phyloP scores from a whole-genome alignment of 345 rosid genomes.

The Lepidium africanum region DNA sequence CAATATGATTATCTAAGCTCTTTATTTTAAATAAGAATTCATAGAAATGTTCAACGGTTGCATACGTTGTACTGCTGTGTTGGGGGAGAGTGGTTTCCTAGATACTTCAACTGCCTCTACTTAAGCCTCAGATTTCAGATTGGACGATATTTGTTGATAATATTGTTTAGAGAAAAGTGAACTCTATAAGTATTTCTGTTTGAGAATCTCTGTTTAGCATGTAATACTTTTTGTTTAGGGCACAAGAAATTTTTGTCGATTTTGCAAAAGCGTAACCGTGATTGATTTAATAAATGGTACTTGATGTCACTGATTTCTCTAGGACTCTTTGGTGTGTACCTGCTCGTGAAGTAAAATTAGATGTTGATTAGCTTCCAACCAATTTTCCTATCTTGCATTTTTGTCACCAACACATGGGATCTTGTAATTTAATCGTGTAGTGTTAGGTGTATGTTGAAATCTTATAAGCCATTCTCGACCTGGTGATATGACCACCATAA shows the following conservation, averaged over 20 bases:
- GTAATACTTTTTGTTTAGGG: neutral
- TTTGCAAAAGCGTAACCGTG: neutral
- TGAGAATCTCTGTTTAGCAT: neutral
- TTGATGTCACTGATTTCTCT: neutral
- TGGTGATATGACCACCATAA: neutral
- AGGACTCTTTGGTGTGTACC: neutral
- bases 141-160: neutral
- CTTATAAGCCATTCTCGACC: neutral
- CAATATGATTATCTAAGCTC: neutral
- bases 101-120: neutral
- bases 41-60: neutral
- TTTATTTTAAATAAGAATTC: neutral
- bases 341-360: neutral
- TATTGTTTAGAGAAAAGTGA: neutral
- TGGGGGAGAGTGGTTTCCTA: neutral
- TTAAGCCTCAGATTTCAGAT: neutral
- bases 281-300: neutral
- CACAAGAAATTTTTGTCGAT: neutral
- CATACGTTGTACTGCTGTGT: neutral
- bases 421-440: neutral
- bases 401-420: neutral
- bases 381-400: conserved; percentile 1
- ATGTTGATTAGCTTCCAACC: neutral
- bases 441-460: neutral
- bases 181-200: neutral